Evolutionary conservation across 2,329 filamentous ascomycete genomes (phyloP), one percentile per base, ranked within the genome.

Genomic region (Fusarium circinatum): DNA sequence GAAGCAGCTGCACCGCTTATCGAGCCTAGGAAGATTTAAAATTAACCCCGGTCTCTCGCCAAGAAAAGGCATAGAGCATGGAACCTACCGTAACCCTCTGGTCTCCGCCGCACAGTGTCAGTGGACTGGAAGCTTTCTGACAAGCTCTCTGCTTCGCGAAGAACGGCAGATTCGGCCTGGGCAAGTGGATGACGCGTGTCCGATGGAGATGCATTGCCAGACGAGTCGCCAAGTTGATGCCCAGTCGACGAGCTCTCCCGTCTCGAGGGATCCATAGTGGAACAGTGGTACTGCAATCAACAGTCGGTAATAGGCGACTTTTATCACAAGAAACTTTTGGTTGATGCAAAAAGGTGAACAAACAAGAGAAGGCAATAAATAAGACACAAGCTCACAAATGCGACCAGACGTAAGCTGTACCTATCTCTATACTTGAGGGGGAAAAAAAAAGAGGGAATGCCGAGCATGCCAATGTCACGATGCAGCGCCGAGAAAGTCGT

Each of bases 61-160:
- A 70, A 34, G 41, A 30, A 44, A 70, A 38, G 44, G 63, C 30
- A 63, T 71, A 47, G 55, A 65, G 62, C 38, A 62, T 70, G 47
- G 57, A 65, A 76, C 80, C 61, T 83, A 92, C 90, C 90, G 82
- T 91, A 91, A 28, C 82, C 82, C 73, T 91, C 89, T 64, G 87
- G 85, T 73, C 88, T 86, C 75, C 88, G 86, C 74, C 90, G 86
- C 74, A 90, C 84, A 22, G 89, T 91, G 64, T 91, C 90, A 28
- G 86, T 87, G 26, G 89, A 89, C 78, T 90, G 88, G 76, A 86
- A 86, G 80, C 85, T 89, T 75, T 90, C 89, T 9, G 87, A 84
- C 54, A 86, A 78, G 30, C 81, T 83, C 54, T 88, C 86, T 42
- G 86, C 85, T 28, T 79, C 76, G 64, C 80, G 82, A 61, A 77